Base-by-base conservation (phyloP, 192 early-diverging fungal genomes). In the Coemansia reversa region DNA sequence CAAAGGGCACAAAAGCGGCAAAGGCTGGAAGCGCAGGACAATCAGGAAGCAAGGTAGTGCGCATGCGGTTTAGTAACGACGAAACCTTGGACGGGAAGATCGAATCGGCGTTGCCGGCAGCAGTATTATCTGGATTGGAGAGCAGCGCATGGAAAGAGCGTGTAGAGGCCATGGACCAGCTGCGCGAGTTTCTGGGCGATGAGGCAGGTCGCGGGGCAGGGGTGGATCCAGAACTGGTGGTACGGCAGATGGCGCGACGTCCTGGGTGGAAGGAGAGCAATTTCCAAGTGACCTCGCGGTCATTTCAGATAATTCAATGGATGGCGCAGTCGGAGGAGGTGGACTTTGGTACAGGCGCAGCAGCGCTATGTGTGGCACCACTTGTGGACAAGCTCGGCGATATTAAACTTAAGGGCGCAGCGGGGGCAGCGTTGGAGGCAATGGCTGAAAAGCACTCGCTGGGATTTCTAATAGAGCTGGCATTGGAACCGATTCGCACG, bases 231-330 rank as follows among this genome's bases (percentile, higher is more conserved):
- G 97, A 99, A 68, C 79, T 95, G 20, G 79, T 99, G 25, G 83
- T 92, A 7, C 86, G 92, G 20, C 85, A 87, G 55, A 72, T 99
- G 24, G 72, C 84, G 8, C 90, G 91, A 48, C 93, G 91, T 28
- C 94, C 94, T 0, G 95, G 96, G 4, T 96, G 92, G 92, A 98
- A 98, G 74, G 97, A 99, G 69, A 93, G 86, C 83, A 99, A 99
- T 78, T 98, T 98, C 72, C 96, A 99, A 63, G 89, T 95, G 29
- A 89, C 85, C 55, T 75, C 84, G 6, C 90, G 87, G 14, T 80
- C 93, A 56, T 89, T 92, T 72, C 85, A 89, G 60, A 76, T 90
- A 1, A 86, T 95, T 59, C 85, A 92, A 60, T 76, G 86, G 33
- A 81, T 93, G 60, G 87, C 92, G 27, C 62, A 71, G 19, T 79